These are phyloP conservation scores for Trichosporon sp. DNA, from an alignment of 1,284 basidiomycete genomes.

Conservation along the genomic window DNA sequence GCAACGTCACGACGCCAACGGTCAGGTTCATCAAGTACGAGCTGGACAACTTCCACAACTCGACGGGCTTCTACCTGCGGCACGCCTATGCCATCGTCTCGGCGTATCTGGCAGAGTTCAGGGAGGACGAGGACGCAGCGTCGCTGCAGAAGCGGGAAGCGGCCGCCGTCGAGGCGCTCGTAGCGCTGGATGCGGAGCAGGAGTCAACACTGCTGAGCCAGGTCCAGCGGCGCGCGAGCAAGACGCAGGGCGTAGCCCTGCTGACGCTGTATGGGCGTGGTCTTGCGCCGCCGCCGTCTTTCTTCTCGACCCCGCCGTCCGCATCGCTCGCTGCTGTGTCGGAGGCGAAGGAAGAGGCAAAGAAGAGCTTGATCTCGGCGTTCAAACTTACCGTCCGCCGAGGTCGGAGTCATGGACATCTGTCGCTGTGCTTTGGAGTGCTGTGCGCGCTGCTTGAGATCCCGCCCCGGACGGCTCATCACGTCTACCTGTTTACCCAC, in stretches of 20 bases:
- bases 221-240: conserved; percentile 77
- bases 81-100: conserved; percentile 55
- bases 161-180: conserved; percentile 49
- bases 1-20: not conserved
- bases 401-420: conserved; percentile 65
- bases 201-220: conserved; percentile 85
- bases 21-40: conserved; percentile 12
- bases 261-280: conserved; percentile 82
- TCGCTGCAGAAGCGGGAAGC: conserved; percentile 14
- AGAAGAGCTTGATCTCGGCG: conserved; percentile 54
- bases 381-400: conserved; percentile 64
- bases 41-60: conserved; percentile 61
- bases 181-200: conserved; percentile 66
- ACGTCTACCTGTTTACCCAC: conserved; percentile 88
- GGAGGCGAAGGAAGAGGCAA: conserved; percentile 14
- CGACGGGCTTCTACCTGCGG: conserved; percentile 68
- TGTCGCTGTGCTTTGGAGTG: conserved; percentile 84
- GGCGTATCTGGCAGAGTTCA: not conserved
- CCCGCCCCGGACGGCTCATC: conserved; percentile 60
- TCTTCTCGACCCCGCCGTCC: conserved; percentile 7
- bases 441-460: conserved; percentile 72
- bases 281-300: conserved; percentile 56
- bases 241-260: conserved; percentile 86
- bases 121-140: conserved; percentile 15
- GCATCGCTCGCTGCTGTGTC: conserved; percentile 6